Evolutionary conservation across 768 basidiomycete species (phyloP).

Genomic region (Thelephora aurantiotincta): DNA sequence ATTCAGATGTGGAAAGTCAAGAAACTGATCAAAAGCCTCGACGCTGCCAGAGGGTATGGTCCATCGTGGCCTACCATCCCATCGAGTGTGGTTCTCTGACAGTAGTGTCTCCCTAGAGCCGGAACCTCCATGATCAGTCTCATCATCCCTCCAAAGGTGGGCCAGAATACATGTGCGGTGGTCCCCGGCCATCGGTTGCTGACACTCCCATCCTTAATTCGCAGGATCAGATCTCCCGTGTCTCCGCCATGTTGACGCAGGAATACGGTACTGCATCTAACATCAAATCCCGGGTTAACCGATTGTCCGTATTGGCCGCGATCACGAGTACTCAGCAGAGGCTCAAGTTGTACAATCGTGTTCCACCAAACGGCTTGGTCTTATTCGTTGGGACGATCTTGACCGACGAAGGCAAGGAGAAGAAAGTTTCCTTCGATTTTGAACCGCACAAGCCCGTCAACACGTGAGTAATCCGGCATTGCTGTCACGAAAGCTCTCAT

Average conservation of each 20-base stretch:
- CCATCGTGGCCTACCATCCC: conserved; percentile 6
- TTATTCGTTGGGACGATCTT: conserved; percentile 97
- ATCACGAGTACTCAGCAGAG: conserved; percentile 98
- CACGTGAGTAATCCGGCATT: conserved; percentile 45
- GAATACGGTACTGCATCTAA: conserved; percentile 99
- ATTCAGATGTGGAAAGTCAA: conserved; percentile 98
- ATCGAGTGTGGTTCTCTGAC: conserved; percentile 1
- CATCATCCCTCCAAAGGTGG: conserved; percentile 87
- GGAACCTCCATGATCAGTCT: conserved; percentile 99
- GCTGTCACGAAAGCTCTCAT: not conserved
- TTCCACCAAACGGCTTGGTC: conserved; percentile 93
- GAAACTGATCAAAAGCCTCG: conserved; percentile 97
- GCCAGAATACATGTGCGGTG: conserved; percentile 5
- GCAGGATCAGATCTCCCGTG: conserved; percentile 88
- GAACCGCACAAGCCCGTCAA: conserved; percentile 99
- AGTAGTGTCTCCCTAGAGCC: conserved; percentile 37
- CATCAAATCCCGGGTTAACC: conserved; percentile 98
- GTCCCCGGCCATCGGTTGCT: not conserved
- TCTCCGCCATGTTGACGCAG: conserved; percentile 92
- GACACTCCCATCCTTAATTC: conserved; percentile 4
- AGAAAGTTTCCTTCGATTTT: conserved; percentile 97
- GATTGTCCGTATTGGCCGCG: conserved; percentile 92
- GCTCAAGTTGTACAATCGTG: conserved; percentile 91
- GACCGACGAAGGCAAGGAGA: conserved; percentile 98
- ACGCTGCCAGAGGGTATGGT: conserved; percentile 72